A percentile compares a stretch with the other conserved stretches of the same genome.
phyloP scores from a whole-genome alignment of 257 asterid genomes.

The Nicotiana paniculata region DNA sequence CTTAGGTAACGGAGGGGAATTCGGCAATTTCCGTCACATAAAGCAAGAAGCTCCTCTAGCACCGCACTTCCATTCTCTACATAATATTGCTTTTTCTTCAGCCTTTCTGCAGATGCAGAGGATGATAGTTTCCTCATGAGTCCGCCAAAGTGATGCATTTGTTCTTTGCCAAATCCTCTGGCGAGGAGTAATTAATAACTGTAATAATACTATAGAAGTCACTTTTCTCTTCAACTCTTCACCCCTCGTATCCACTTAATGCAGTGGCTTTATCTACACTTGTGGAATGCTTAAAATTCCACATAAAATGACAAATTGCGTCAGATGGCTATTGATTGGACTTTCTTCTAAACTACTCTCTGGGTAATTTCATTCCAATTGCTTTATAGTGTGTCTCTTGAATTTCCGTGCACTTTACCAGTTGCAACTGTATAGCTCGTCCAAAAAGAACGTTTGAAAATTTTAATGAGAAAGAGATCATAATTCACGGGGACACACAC shows the following conservation, averaged over 20 bases:
- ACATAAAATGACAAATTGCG: background rate
- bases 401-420: too few species aligned
- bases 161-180: too few species aligned
- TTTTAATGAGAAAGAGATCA: too few species aligned
- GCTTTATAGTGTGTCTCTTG: background rate
- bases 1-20: background rate
- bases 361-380: background rate
- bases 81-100: background rate
- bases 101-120: background rate
- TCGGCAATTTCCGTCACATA: background rate
- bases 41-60: constrained; percentile 4
- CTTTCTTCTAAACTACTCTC: background rate
- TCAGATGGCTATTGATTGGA: background rate
- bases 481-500: too few species aligned
- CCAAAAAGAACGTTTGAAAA: too few species aligned
- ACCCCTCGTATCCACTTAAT: too few species aligned
- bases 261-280: too few species aligned
- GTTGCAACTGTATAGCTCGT: too few species aligned
- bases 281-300: background rate
- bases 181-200: too few species aligned
- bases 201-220: too few species aligned
- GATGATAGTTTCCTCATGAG: background rate
- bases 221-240: too few species aligned
- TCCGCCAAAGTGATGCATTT: background rate
- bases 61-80: background rate